Percentiles rank a stretch among this genome's conserved stretches.
Conservation (phyloP, 1,284 basidiomycete genomes). For the Boletus mariae region DNA sequence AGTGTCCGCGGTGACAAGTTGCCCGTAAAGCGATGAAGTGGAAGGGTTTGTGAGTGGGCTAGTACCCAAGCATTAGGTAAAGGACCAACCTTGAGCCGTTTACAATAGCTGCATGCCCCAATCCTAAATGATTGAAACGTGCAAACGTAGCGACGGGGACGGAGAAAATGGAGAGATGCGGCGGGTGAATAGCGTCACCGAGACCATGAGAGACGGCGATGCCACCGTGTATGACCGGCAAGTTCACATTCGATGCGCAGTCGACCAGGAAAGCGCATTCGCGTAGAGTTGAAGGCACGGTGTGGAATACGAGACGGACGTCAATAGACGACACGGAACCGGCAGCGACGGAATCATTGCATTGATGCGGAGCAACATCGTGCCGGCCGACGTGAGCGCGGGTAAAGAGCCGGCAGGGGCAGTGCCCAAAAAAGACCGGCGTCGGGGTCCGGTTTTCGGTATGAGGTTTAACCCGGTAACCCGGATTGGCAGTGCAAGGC, state of each 20-base stretch:
- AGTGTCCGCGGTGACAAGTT: conserved; percentile 1
- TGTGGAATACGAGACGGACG: background rate
- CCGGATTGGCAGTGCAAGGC: background rate
- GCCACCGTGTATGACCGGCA: conserved; percentile 4
- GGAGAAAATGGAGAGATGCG: conserved; percentile 3
- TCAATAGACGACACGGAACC: conserved; percentile 5
- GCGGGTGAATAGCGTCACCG: conserved; percentile 12
- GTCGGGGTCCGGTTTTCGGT: conserved; percentile 11
- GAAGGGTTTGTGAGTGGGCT: conserved; percentile 23
- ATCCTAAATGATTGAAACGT: conserved; percentile 42
- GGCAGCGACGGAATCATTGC: conserved; percentile 2
- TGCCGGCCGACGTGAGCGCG: conserved; percentile 1
- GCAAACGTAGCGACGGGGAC: conserved; percentile 4
- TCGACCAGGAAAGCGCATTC: conserved; percentile 2
- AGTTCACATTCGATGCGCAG: background rate
- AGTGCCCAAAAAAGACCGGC: conserved; percentile 7
- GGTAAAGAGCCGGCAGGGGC: conserved; percentile 11
- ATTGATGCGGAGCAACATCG: conserved; percentile 5
- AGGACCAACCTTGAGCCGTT: conserved; percentile 71
- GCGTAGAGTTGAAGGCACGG: background rate
- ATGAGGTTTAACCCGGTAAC: conserved; percentile 10
- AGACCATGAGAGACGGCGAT: conserved; percentile 1
- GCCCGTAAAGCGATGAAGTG: conserved; percentile 6
- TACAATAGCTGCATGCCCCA: conserved; percentile 78
- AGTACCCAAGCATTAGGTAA: background rate